Base-by-base conservation (phyloP, 441 rosid genomes). In the Bruguiera hainesii region DNA sequence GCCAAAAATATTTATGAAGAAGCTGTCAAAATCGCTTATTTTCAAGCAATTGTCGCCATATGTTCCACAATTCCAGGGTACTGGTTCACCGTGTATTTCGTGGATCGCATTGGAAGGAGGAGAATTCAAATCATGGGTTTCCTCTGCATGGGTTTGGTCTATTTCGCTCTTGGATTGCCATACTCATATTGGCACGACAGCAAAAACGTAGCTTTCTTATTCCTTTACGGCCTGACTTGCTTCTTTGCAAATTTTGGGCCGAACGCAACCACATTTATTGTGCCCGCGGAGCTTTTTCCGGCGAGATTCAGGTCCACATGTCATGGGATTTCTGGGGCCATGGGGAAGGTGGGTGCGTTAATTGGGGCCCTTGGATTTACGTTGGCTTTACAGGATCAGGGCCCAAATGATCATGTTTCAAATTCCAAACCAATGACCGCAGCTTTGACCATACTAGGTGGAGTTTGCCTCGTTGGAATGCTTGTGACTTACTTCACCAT, bases 241-340 rank as follows among this genome's bases (percentile, higher is more conserved):
- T 85, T 86, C 84, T 91, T 87, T 42, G 80, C 91, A 25, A 85
- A 87, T 68, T 86, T 85, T n/a, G 94, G 98, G 33, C 97, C 94
- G 1, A 87, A 91, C 61, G 83, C 92, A 0, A 89, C 97, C 1
- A 89, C 97, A 0, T 91, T 87, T 64, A 88, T 91, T 1, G 78
- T 89, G 33, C 97, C 97, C 0, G 96, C 92, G 0, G 94, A 91
- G 61, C 89, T 89, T 18, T 91, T 91, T 35, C 97, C 97, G 3
- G 82, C 97, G 0, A 81, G 96, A 73, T 85, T 88, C 29, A 77
- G 97, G 68, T 79, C 96, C 3, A 89, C 92, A 1, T 91, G 97
- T 71, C 92, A 91, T 31, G 96, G 91, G 26, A 86, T 91, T 35
- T 75, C 92, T 0, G 97, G 87, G 52, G 91, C 97, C 1, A 46